phyloP scores from a whole-genome alignment of 1,284 basidiomycete genomes.

The Cerrena zonata region DNA sequence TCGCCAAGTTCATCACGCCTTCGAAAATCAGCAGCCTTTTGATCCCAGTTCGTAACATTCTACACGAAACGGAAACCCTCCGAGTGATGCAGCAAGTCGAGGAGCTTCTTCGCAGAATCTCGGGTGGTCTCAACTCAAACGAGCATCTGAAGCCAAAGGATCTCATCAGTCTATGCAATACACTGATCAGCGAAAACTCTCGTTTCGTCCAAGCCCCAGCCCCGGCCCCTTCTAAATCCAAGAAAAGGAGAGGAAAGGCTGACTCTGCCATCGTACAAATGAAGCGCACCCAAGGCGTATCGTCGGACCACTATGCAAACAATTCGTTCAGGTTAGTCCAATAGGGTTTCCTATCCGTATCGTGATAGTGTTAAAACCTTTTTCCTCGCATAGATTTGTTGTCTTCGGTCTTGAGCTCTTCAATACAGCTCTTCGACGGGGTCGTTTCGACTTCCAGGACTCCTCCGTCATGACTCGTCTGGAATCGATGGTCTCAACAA shows the following conservation, averaged over 20 bases:
- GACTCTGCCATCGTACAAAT: slow-evolving; percentile 72
- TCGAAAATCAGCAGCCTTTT: slow-evolving; percentile 73
- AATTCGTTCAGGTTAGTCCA: slow-evolving; percentile 73
- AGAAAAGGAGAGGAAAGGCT: slow-evolving; percentile 37
- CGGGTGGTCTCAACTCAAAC: slow-evolving; percentile 84
- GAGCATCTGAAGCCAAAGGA: slow-evolving; percentile 64
- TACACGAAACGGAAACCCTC: slow-evolving; percentile 79
- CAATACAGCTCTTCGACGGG: slow-evolving; percentile 79
- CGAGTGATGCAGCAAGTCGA: slow-evolving; percentile 86
- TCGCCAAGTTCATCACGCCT: slow-evolving; percentile 75
- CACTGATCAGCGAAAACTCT: slow-evolving; percentile 87
- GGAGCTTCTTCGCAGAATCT: slow-evolving; percentile 80
- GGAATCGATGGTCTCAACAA: slow-evolving; percentile 79
- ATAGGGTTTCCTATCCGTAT: neutral
- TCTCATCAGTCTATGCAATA: slow-evolving; percentile 81
- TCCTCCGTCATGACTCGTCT: slow-evolving; percentile 68
- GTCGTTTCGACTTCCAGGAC: slow-evolving; percentile 82
- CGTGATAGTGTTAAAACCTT: neutral
- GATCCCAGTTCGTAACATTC: slow-evolving; percentile 75
- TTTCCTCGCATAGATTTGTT: slow-evolving; percentile 65
- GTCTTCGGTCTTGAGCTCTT: slow-evolving; percentile 91
- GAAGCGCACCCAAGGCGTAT: slow-evolving; percentile 57
- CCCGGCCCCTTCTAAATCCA: slow-evolving; percentile 32
- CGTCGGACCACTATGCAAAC: slow-evolving; percentile 70
- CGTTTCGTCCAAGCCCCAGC: slow-evolving; percentile 69